Base-by-base conservation (phyloP, 495 filamentous ascomycete species). In the Podospora didyma region DNA sequence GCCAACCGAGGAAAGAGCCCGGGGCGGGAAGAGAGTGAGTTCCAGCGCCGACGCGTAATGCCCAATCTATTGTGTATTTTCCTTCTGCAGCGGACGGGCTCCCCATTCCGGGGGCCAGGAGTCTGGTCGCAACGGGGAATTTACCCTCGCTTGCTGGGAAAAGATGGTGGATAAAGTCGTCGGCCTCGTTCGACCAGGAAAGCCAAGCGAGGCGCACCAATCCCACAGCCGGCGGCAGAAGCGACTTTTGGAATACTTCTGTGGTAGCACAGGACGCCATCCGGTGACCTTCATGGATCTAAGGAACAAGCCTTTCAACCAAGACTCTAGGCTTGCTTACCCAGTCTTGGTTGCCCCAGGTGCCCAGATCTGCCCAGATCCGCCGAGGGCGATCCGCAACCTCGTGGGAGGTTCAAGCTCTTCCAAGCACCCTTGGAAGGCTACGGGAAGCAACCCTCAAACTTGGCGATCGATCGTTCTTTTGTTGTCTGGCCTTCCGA, bases 21-120 rank as follows among this genome's bases (percentile, higher is more conserved):
- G 51, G 57, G 50, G 49, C 59, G 59, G 60, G 49, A 67, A 35
- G 53, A 58, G 17, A 56, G 11, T 58, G 57, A 23, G 26, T 51
- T 54, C 42, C 42, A 54, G 61, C 34, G 57, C 54, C 53, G 60
- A 66, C 66, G 60, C 68, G 68, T 69, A 70, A 69, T 61, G 57
- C 46, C 41, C 64, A 70, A 70, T 70, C 46, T 69, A 69, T 39
- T n/a, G 44, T 51, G 44, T 58, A 58, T 68, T 57, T 50, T 51
- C 22, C 12, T 42, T 56, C 9, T 9, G 51, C 47, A 55, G 52
- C 54, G 51, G 53, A 46, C 51, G 51, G 66, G 31, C 50, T 39
- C 54, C 45, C 54, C 49, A 49, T 61, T 54, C 63, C 59, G 59
- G 58, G 54, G 56, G 60, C 61, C 60, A 55, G 65, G 65, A 58